phyloP scores from a whole-genome alignment of 2,329 filamentous ascomycete species.

The Pochonia chlamydosporia region DNA sequence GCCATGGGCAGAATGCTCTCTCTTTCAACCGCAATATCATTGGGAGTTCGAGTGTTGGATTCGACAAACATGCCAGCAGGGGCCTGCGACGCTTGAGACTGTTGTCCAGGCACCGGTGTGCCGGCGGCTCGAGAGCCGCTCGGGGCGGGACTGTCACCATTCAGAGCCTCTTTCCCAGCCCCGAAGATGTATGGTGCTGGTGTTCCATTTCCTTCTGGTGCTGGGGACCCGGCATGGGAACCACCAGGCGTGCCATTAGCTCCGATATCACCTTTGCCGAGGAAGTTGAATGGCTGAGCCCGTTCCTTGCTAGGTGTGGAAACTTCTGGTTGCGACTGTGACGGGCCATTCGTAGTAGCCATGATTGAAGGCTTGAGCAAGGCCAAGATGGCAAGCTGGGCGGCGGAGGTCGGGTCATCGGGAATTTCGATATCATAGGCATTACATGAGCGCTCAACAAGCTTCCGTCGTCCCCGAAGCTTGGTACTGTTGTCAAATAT shows the following conservation, averaged over 20 bases:
- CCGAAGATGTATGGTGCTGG: constrained; percentile 57
- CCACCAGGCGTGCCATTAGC: constrained; percentile 72
- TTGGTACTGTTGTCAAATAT: constrained; percentile 83
- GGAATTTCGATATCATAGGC: constrained; percentile 82
- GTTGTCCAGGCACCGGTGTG: constrained; percentile 32
- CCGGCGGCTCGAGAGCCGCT: constrained; percentile 45
- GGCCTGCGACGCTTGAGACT: constrained; percentile 26
- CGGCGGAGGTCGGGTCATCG: constrained; percentile 82
- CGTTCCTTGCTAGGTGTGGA: constrained; percentile 59
- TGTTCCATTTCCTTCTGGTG: constrained; percentile 68
- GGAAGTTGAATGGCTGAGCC: constrained; percentile 61
- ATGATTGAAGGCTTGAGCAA: constrained; percentile 55
- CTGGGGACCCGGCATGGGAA: constrained; percentile 83
- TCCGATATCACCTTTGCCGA: constrained; percentile 62
- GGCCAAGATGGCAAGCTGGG: constrained; percentile 65
- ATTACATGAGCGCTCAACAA: constrained; percentile 85
- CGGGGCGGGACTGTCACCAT: constrained; percentile 47
- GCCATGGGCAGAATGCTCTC: constrained; percentile 78
- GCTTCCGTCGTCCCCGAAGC: constrained; percentile 68
- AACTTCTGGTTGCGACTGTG: constrained; percentile 38
- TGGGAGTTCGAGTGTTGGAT: constrained; percentile 41
- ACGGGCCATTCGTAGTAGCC: constrained; percentile 36
- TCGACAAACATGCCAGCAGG: constrained; percentile 45
- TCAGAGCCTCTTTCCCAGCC: constrained; percentile 35
- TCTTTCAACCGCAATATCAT: constrained; percentile 58